Base-by-base conservation (phyloP, 169 alveolate genomes). In the Plasmodium gonderi region DNA sequence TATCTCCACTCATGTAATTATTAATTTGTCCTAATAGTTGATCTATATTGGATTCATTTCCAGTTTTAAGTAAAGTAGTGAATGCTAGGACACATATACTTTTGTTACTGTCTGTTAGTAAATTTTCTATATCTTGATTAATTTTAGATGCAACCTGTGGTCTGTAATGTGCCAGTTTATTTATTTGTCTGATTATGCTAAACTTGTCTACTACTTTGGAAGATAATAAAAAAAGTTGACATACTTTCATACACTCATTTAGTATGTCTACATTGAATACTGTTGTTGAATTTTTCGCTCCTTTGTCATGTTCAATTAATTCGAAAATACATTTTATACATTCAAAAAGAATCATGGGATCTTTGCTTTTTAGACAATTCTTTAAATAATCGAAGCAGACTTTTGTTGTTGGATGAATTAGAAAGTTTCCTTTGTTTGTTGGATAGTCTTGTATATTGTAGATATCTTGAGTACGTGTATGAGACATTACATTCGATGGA, bases 51-150 rank as follows among this genome's bases (percentile, higher is more conserved):
- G 95, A 91, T 87, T 98, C 99, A 68, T 98, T 98, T 67, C 99
- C 99, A 8, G 99, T 97, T 95, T 98, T 98, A 76, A 99, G 96
- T 81, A 99, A 94, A 31, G 99, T 98, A 7, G 99, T 96, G 75
- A 98, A 96, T 2, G 99, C 99, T 91, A 97, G 85, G 7, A 99
- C 98, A 69, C 99, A 98, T 36, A 98, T 97, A 77, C 95, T 94
- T 78, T 98, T 96, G 94, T 98, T 99, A 78, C 95, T 94, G 89
- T 97, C 98, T 8, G 96, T 94, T 47, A 99, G 97, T 87, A 98
- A 92, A 67, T 96, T 95, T 94, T 97, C 99, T 47, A 98, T 95
- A 80, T 99, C 99, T 76, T 94, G 91, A 78, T 95, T 95, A 38
- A 94, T 42, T 42, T 74, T 85, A 0, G 95, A 78, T n/a, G 83